Percentiles rank a stretch among this genome's conserved stretches.
phyloP scores from a whole-genome alignment of 176 grass and related monocot species.

The Poa pratensis region DNA sequence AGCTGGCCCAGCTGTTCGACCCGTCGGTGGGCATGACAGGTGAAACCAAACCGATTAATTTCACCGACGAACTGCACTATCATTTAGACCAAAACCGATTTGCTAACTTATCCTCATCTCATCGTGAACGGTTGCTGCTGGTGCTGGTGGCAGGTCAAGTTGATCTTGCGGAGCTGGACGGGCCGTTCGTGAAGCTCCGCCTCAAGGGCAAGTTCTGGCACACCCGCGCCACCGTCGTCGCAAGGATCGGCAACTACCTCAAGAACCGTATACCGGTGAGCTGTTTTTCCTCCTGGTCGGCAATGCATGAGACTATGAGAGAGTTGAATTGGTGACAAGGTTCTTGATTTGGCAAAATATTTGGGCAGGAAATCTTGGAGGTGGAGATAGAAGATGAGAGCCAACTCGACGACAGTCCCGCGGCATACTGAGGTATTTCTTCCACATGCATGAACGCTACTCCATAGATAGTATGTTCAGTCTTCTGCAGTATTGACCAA shows the following conservation, averaged over 20 bases:
- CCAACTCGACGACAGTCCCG: constrained; percentile 81
- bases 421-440: constrained; percentile 65
- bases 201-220: constrained; percentile 90
- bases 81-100: neutral
- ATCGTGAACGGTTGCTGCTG: neutral
- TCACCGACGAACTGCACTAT: neutral
- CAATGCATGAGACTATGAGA: neutral
- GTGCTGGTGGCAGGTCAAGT: constrained; percentile 49
- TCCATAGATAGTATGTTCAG: neutral
- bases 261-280: constrained; percentile 92
- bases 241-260: constrained; percentile 85
- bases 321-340: neutral
- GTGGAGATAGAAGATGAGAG: constrained; percentile 96
- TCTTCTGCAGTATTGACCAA: neutral
- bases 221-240: constrained; percentile 68
- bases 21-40: constrained; percentile 85
- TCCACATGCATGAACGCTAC: neutral
- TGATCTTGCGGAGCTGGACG: constrained; percentile 90
- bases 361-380: constrained; percentile 80
- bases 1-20: constrained; percentile 94
- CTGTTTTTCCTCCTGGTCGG: neutral
- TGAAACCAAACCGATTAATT: constrained; percentile 25
- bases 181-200: constrained; percentile 86
- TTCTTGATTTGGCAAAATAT: neutral
- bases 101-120: neutral